A percentile compares a stretch with the other conserved stretches of the same genome.
Evolutionary conservation across 805 yeast genomes (phyloP).

Genomic region (Pichia thaimueangensis): DNA sequence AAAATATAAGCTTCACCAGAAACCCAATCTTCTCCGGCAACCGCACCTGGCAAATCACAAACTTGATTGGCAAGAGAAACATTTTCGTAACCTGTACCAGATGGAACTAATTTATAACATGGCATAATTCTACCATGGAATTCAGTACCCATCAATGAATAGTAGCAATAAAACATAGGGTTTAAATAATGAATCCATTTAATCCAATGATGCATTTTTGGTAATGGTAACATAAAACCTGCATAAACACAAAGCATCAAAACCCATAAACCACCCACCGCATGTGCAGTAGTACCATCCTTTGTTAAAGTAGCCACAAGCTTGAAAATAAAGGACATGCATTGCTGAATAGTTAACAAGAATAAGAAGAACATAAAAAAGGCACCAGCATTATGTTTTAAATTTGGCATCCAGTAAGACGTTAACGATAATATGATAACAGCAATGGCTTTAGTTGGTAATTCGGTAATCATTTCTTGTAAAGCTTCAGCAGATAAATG

Average conservation of each 20-base stretch:
- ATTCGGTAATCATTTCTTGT: conserved; percentile 53
- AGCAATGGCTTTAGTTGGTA: conserved; percentile 51
- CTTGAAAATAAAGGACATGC: conserved; percentile 48
- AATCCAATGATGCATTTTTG: conserved; percentile 51
- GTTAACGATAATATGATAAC: conserved; percentile 41
- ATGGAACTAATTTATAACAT: conserved; percentile 46
- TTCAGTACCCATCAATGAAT: conserved; percentile 51
- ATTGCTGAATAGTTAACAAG: conserved; percentile 37
- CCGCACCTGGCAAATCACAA: conserved; percentile 47
- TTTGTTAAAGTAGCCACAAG: conserved; percentile 47
- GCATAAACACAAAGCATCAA: conserved; percentile 53
- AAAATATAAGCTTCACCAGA: conserved; percentile 32
- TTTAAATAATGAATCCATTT: conserved; percentile 47
- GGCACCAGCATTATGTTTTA: conserved; percentile 48
- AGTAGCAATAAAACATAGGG: conserved; percentile 43
- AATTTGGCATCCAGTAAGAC: conserved; percentile 46
- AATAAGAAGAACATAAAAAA: conserved; percentile 45
- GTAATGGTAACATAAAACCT: conserved; percentile 39
- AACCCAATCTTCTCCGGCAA: conserved; percentile 23
- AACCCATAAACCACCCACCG: conserved; percentile 48
- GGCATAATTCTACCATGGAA: conserved; percentile 47
- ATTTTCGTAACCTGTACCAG: conserved; percentile 48
- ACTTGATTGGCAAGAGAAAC: conserved; percentile 35
- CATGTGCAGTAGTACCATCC: conserved; percentile 51
- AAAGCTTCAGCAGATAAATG: conserved; percentile 59